Evolutionary conservation across 2,329 filamentous ascomycete species (phyloP), one percentile per base, ranked within the genome.

Genomic region (Hymenoscyphus fructigenus): DNA sequence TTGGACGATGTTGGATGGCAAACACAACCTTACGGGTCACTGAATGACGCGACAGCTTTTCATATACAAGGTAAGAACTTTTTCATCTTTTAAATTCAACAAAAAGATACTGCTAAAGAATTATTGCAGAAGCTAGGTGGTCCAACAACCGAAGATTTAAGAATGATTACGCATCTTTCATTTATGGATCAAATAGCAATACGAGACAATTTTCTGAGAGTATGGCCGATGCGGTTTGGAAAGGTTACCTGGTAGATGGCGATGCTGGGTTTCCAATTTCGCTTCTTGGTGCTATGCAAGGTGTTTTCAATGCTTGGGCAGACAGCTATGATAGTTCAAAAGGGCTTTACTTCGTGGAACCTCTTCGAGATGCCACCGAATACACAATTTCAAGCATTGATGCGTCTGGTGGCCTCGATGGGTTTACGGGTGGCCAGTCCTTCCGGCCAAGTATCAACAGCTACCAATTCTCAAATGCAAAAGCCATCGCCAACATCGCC

Each of bases 371-470:
- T 50, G 44, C 44, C n/a, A 50, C 44, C 20, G 44, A 50, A 20
- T 50, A 50, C 20, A 23, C 44, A 50, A 50, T 50, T 12, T 20
- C 44, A 7, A 50, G 44, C 20, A 50, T 50, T 23, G 44, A 50
- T 50, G 44, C 44, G 12, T 23, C 44, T 23, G 44, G 44, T 23
- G 44, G 44, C 6, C 44, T 26, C 3, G 44, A 50, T 50, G 44
- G 44, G 2, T 50, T 50, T 50, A 50, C n/a, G 26, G n/a, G n/a
- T 23, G 44, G 44, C 44, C n/a, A 50, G 20, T 9, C 44, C 20
- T 50, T 50, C 44, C 44, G 44, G n/a, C 44, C 44, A 20, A 50
- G 44, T 23, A 50, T 50, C 44, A 50, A 50, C 44, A 50, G 44
- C 17, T 50, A 50, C n/a, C 44, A 50, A 50, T 50, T 26, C 5